These are phyloP conservation scores for Fusarium nisikadoi DNA, from an alignment of 2,329 filamentous ascomycete species.

Conservation along the genomic window DNA sequence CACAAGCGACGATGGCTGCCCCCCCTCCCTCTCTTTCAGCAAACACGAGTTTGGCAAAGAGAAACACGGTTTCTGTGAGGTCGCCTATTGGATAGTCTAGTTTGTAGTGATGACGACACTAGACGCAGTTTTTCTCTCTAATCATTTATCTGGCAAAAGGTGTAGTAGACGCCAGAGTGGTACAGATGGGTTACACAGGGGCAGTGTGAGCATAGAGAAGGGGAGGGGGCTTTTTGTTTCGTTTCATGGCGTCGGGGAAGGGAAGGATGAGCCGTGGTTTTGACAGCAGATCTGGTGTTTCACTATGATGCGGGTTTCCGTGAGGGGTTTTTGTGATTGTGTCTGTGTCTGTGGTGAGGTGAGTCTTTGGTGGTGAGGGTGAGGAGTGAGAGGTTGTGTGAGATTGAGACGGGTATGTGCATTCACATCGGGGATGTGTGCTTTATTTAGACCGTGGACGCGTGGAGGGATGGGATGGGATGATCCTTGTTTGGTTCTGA, in stretches of 20 bases:
- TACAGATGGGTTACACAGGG: neutral
- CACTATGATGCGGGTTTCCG: constrained; percentile 18
- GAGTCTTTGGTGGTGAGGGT: neutral
- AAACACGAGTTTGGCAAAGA: constrained; percentile 7
- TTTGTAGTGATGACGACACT: neutral
- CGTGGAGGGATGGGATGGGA: neutral
- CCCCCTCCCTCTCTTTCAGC: neutral
- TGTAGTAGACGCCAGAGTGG: neutral
- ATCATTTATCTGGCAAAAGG: neutral
- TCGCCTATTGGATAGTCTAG: neutral
- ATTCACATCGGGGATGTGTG: neutral
- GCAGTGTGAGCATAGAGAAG: neutral
- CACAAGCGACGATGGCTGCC: neutral
- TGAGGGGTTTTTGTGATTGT: neutral
- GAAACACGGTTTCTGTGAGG: neutral
- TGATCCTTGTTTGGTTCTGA: neutral
- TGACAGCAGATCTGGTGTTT: constrained; percentile 34
- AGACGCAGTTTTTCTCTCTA: no score
- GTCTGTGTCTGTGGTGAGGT: neutral
- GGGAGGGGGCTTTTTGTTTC: constrained; percentile 1
- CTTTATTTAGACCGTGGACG: constrained; percentile 1
- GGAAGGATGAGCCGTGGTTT: constrained; percentile 33
- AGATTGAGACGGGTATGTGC: constrained; percentile 14
- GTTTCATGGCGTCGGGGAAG: constrained; percentile 8
- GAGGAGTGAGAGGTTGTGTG: neutral